Evolutionary conservation across 2,329 filamentous ascomycete species (phyloP), one percentile per base, ranked within the genome.

Genomic region (Aspergillus glaucus): DNA sequence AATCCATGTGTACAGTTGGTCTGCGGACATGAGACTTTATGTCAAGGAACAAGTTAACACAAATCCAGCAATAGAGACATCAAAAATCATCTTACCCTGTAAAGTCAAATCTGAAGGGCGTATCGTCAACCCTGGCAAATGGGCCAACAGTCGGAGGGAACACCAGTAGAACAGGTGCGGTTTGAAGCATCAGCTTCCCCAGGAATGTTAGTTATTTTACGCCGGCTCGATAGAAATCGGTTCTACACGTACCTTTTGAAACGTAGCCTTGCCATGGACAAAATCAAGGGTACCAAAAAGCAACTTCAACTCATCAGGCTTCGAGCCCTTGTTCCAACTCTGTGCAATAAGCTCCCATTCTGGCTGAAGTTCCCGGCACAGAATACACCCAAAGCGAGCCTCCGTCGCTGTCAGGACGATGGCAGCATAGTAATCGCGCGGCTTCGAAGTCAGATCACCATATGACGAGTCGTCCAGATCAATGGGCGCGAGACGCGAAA

Each of bases 241-340:
- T 7, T 15, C n/a, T 41, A n/a, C 7, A 62, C 77, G 56, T 77
- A 96, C 91, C 72, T 87, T 87, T 73, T 95, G 82, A 62, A 98
- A 98, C 2, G 86, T 85, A 15, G 82, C 79, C 64, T 87, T 87
- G 43, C 93, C 93, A 60, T 95, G 84, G 37, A 78, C 69, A 65
- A 98, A 98, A 70, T 98, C 93, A 60, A 98, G 73, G 6, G 87
- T 92, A 21, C 81, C 85, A 71, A 92, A 94, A 41, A 97, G 68
- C 55, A 95, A 62, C 50, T 81, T 75, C 12, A 68, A 52, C 1
- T 56, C 64, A 46, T 66, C 60, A 28, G 54, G 54, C 74, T 86
- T 88, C 69, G 95, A 87, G 6, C 88, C 90, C 68, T 87, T 89
- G 53, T 78, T 78, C 93, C 93, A 98, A 71, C 87, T 93, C 69